Percentiles rank a stretch among this genome's conserved stretches.
These are phyloP conservation scores for Aspergillus neoniger DNA, from an alignment of 2,329 filamentous ascomycete species.

Conservation along the genomic window DNA sequence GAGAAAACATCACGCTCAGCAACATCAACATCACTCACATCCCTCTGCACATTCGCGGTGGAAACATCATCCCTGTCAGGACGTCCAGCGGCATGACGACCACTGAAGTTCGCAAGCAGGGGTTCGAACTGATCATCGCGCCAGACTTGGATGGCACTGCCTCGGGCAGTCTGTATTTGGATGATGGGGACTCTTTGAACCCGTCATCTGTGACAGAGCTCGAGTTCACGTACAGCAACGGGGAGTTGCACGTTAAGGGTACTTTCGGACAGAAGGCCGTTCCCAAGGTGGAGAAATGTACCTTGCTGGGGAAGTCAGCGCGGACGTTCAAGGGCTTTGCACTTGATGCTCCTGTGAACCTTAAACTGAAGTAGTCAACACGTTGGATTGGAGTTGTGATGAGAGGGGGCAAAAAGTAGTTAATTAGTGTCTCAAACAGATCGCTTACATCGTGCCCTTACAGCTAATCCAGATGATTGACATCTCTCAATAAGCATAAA, in stretches of 20 bases:
- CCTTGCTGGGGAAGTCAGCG: conserved; percentile 29
- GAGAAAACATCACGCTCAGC: conserved; percentile 45
- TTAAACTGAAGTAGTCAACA: conserved; percentile 16
- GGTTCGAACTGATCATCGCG: conserved; percentile 72
- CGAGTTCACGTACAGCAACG: conserved; percentile 59
- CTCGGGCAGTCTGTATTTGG: conserved; percentile 69
- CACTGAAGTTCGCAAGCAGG: conserved; percentile 60
- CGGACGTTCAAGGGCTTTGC: conserved; percentile 26
- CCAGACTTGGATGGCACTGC: conserved; percentile 65
- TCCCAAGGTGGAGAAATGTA: conserved; percentile 37
- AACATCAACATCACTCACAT: conserved; percentile 56
- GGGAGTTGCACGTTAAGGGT: conserved; percentile 39
- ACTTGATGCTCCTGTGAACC: conserved; percentile 15
- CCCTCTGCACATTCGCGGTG: conserved; percentile 64
- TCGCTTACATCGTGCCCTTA: too few relatives aligned
- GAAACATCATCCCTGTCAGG: conserved; percentile 61
- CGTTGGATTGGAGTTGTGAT: too few relatives aligned
- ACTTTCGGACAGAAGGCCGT: conserved; percentile 30
- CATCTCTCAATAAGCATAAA: neutral
- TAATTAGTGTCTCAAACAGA: too few relatives aligned
- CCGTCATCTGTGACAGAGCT: conserved; percentile 60
- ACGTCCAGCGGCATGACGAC: conserved; percentile 59
- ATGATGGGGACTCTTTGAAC: conserved; percentile 70
- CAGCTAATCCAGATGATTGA: neutral
- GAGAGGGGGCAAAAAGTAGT: too few relatives aligned